Percentiles rank a stretch among this genome's conserved stretches.
Evolutionary conservation across 148 eudicot species (phyloP).

Genomic region (Fallopia convolvulus): DNA sequence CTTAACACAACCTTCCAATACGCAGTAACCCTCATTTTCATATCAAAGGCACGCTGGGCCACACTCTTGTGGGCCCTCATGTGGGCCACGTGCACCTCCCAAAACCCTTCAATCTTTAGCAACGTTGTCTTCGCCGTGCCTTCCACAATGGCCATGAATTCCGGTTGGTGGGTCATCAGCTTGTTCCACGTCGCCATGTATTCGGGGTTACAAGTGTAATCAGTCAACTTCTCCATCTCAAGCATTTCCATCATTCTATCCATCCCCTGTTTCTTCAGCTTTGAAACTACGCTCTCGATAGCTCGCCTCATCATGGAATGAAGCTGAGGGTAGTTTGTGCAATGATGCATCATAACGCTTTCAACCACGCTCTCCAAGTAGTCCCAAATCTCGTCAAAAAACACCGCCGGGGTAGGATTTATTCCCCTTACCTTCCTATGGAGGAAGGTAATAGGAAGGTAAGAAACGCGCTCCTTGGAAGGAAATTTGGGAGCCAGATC

Average conservation of each 20-base stretch:
- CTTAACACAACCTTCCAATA: conserved; percentile 5
- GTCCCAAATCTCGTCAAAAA: conserved; percentile 28
- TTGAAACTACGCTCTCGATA: conserved; percentile 17
- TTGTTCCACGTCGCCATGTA: conserved; percentile 27
- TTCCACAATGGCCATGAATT: conserved; percentile 21
- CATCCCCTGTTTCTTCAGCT: conserved; percentile 23
- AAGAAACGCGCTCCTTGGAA: conserved; percentile 41
- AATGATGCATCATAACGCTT: conserved; percentile 26
- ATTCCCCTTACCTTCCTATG: conserved; percentile 30
- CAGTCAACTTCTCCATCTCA: conserved; percentile 35
- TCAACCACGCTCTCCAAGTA: conserved; percentile 29
- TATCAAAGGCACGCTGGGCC: neutral
- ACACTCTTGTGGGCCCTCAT: conserved; percentile 13
- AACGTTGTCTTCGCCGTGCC: neutral
- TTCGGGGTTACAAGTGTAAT: conserved; percentile 36
- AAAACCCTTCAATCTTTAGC: conserved; percentile 19
- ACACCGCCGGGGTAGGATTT: conserved; percentile 21
- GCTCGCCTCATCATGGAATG: conserved; percentile 26
- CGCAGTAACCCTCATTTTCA: neutral
- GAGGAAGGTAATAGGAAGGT: conserved; percentile 17
- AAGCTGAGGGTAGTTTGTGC: conserved; percentile 29
- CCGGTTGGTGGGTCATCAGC: conserved; percentile 17
- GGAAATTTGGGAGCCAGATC: conserved; percentile 48
- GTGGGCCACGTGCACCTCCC: conserved; percentile 29
- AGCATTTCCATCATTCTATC: conserved; percentile 28